Base-by-base conservation (phyloP, 2,329 filamentous ascomycete genomes). In the Monilinia fructigena region DNA sequence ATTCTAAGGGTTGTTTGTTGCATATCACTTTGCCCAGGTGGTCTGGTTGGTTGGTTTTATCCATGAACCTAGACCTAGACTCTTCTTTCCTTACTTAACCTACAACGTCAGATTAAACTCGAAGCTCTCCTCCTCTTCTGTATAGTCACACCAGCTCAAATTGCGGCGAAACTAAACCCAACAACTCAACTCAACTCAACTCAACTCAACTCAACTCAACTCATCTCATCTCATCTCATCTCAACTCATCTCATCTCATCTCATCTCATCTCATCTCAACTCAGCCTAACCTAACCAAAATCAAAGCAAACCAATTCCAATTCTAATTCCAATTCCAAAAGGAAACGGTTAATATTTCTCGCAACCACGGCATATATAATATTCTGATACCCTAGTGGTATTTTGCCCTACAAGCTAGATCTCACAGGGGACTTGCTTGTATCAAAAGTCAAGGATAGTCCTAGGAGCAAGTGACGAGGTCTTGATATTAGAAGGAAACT, bases 341-440 rank as follows among this genome's bases (percentile, higher is more conserved):
- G 50, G 58, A 65, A 68, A 48, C 52, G 48, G 66, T 63, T 55
- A 26, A 59, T 63, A 56, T 63, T 67, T 8, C 53, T 63, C 60
- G 54, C 59, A 63, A 50, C 55, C 54, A 16, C 50, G 61, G 55
- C 47, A 20, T 35, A 26, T 60, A 47, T 55, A 55, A 40, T 35
- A 63, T 66, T 50, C 55, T 63, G 52, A 65, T 62, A 71, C 66
- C 68, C 66, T 72, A 55, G 71, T 69, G 67, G 64, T 61, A 59
- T 67, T 71, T 71, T 68, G 68, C 71, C 18, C 47, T 70, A 69
- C 63, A 52, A 72, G 66, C 18, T 56, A 71, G 67, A 72, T 70
- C 66, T 56, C 68, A 64, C 73, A 74, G 71, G 71, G 72, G 55
- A 65, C 68, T 70, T 72, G 73, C 74, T 68, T 72, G 74, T 69